Percentiles rank a stretch among this genome's conserved stretches.
Conservation (phyloP, 768 basidiomycete genomes). For the Lenzites betulinus region DNA sequence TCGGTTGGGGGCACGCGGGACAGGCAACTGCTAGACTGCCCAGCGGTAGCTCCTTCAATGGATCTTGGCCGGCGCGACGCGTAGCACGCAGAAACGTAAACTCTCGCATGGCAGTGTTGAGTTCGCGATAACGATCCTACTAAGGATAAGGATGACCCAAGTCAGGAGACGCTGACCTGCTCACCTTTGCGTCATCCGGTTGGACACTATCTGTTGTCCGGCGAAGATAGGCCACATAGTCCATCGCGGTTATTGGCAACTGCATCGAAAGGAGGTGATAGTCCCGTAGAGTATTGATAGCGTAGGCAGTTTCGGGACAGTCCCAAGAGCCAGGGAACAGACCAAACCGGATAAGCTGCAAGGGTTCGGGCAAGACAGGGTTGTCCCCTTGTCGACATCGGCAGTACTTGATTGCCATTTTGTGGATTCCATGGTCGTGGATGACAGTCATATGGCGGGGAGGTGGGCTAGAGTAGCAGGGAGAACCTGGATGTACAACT, state of each 20-base stretch:
- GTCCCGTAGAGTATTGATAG: neutral
- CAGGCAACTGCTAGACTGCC: slow-evolving; percentile 23
- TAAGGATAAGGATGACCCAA: no score
- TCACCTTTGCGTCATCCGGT: neutral
- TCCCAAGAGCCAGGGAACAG: slow-evolving; percentile 1
- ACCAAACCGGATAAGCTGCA: neutral
- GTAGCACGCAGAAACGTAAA: slow-evolving; percentile 2
- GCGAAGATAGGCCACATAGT: neutral
- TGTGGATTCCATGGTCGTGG: neutral
- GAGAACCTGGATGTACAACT: neutral
- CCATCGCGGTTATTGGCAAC: neutral
- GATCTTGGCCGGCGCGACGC: neutral
- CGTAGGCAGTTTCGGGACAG: neutral
- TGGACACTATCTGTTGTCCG: neutral
- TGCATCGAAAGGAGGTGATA: slow-evolving; percentile 4
- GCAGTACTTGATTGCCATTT: neutral
- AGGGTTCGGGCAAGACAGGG: neutral
- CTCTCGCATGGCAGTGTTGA: neutral
- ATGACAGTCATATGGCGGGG: neutral
- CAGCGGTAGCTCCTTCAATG: neutral
- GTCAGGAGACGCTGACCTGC: neutral
- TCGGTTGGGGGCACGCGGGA: slow-evolving; percentile 28
- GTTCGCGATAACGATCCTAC: slow-evolving; percentile 10
- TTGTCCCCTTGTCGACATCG: neutral
- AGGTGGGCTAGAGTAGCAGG: neutral